Percentiles rank a stretch among this genome's conserved stretches.
Conservation (phyloP, 805 yeast species). For the Starmerella vaccinii region DNA sequence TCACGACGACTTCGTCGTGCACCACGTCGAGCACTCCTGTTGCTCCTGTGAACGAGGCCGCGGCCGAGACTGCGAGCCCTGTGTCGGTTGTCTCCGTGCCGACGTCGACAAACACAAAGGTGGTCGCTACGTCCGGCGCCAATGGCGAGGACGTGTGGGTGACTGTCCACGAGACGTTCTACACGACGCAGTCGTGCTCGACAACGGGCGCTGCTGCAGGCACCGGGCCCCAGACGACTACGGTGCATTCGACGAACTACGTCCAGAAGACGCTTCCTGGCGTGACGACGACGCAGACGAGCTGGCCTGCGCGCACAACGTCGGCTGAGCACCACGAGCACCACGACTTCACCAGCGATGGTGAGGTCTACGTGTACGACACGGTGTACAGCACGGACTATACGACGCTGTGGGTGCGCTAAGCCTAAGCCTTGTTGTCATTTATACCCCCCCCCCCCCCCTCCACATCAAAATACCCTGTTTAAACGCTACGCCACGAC, state of each 20-base stretch:
- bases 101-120: conserved; percentile 2
- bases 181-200: conserved; percentile 5
- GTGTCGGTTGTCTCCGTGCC: not conserved
- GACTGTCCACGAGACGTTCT: conserved; percentile 1
- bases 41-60: not conserved
- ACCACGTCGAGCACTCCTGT: not conserved
- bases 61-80: not conserved
- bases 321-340: not conserved
- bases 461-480: too few relatives aligned
- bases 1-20: not conserved
- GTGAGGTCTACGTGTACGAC: conserved; percentile 10
- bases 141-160: conserved; percentile 3
- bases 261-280: not conserved
- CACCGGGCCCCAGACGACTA: not conserved
- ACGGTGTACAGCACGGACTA: conserved; percentile 5
- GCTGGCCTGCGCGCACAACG: conserved; percentile 4
- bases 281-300: conserved; percentile 7
- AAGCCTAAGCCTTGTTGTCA: not conserved
- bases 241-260: conserved; percentile 1
- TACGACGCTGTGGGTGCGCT: conserved; percentile 13
- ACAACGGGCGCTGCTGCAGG: not conserved
- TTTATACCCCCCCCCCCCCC: too few relatives aligned
- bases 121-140: not conserved
- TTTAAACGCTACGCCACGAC: not conserved
- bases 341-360: conserved; percentile 11